Evolutionary conservation across 257 asterid species (phyloP).

Genomic region (Cinchona pubescens): DNA sequence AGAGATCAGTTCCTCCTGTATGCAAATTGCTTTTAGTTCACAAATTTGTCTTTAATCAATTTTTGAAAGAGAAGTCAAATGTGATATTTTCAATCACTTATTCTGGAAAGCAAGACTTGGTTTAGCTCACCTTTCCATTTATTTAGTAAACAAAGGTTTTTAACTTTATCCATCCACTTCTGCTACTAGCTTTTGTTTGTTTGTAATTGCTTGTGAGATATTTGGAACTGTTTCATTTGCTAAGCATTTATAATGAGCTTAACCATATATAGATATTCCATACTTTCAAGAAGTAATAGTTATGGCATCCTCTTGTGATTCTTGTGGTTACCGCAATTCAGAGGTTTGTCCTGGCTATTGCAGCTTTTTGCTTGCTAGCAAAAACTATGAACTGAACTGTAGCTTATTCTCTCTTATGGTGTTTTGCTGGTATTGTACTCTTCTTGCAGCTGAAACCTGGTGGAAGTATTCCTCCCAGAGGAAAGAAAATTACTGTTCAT

Average conservation of each 20-base stretch:
- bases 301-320: conserved; percentile 89
- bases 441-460: conserved; percentile 79
- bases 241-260: conserved; percentile 30
- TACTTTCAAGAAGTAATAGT: conserved; percentile 92
- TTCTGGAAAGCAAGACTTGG: background rate
- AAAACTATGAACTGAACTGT: background rate
- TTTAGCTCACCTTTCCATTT: background rate
- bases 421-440: conserved; percentile 15
- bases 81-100: background rate
- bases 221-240: background rate
- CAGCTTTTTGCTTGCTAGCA: background rate
- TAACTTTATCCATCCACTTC: too few relatives aligned
- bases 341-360: conserved; percentile 49
- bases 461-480: conserved; percentile 77
- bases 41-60: background rate
- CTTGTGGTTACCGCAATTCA: conserved; percentile 89
- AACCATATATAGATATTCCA: conserved; percentile 71
- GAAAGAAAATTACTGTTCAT: conserved; percentile 64
- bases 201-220: background rate
- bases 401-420: background rate
- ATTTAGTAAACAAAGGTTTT: background rate
- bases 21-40: background rate
- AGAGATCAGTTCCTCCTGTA: background rate
- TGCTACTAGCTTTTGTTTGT: background rate
- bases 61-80: background rate